These are phyloP conservation scores for Pneumocystis oryctolagi DNA, from an alignment of 1,139 yeast species.

Conservation along the genomic window DNA sequence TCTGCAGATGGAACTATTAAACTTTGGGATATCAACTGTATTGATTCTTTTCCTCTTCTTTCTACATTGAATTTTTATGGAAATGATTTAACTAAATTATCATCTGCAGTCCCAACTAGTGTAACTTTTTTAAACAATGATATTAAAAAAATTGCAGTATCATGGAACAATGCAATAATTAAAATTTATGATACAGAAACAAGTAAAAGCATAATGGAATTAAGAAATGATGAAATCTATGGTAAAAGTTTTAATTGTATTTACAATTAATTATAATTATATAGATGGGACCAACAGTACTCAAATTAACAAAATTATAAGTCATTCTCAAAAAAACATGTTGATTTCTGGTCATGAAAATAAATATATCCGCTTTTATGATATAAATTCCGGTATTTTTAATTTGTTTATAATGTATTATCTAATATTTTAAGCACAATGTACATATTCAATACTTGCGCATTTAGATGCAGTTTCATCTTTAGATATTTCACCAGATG, in stretches of 20 bases:
- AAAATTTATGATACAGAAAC: background rate
- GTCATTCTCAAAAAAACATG: background rate
- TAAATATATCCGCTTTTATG: constrained; percentile 1
- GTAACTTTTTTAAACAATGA: constrained; percentile 1
- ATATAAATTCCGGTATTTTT: constrained; percentile 1
- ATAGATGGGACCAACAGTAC: background rate
- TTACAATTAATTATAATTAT: background rate
- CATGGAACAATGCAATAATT: constrained; percentile 1
- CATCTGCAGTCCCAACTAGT: background rate
- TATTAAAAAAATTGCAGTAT: background rate
- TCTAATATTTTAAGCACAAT: background rate
- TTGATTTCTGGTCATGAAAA: constrained; percentile 2
- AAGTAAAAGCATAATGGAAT: background rate
- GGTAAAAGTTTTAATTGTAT: background rate
- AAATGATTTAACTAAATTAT: background rate
- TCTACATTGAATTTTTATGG: background rate
- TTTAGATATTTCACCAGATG: constrained; percentile 2
- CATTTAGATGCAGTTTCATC: constrained; percentile 2
- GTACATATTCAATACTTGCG: background rate
- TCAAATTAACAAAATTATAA: background rate
- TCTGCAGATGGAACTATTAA: constrained; percentile 2
- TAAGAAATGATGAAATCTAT: background rate
- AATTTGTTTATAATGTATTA: background rate
- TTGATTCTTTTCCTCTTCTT: background rate
- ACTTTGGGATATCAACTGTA: background rate